Conservation (phyloP, 2,329 filamentous ascomycete species). For the Fusarium algeriense region DNA sequence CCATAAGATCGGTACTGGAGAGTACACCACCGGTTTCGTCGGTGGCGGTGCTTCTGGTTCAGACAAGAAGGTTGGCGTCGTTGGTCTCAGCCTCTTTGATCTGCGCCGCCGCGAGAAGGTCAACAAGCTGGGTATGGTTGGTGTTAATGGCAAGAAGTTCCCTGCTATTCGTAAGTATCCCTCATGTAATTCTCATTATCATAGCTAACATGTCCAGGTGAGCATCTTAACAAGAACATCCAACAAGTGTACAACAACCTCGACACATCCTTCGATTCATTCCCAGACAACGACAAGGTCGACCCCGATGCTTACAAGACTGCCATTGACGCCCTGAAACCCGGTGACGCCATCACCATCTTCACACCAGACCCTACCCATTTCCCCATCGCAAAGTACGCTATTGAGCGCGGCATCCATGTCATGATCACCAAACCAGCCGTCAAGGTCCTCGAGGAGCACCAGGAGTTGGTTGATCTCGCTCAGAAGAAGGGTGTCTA, state of each 20-base stretch:
- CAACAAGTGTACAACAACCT: constrained; percentile 87
- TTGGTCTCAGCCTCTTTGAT: constrained; percentile 90
- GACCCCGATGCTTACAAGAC: constrained; percentile 88
- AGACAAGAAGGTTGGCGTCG: constrained; percentile 96
- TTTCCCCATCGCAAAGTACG: constrained; percentile 91
- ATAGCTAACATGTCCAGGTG: constrained; percentile 61
- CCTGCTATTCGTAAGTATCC: constrained; percentile 81
- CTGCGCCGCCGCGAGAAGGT: constrained; percentile 90
- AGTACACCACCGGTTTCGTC: constrained; percentile 97
- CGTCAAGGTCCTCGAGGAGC: constrained; percentile 84
- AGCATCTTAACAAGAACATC: constrained; percentile 91
- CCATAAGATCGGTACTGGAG: constrained; percentile 84
- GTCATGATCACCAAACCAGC: constrained; percentile 96
- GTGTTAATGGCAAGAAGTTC: constrained; percentile 89
- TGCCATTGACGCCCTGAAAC: constrained; percentile 84
- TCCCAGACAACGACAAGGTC: constrained; percentile 76
- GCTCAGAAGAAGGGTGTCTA: constrained; percentile 82
- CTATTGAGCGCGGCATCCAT: constrained; percentile 88
- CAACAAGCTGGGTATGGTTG: constrained; percentile 86
- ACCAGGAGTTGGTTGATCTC: constrained; percentile 79
- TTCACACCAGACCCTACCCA: constrained; percentile 96
- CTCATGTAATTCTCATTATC: neutral
- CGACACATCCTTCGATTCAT: constrained; percentile 88
- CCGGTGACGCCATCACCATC: constrained; percentile 92
- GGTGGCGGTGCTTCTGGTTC: constrained; percentile 84